Conservation (phyloP, 192 early-diverging fungal species). For the Coemansia sp. region DNA sequence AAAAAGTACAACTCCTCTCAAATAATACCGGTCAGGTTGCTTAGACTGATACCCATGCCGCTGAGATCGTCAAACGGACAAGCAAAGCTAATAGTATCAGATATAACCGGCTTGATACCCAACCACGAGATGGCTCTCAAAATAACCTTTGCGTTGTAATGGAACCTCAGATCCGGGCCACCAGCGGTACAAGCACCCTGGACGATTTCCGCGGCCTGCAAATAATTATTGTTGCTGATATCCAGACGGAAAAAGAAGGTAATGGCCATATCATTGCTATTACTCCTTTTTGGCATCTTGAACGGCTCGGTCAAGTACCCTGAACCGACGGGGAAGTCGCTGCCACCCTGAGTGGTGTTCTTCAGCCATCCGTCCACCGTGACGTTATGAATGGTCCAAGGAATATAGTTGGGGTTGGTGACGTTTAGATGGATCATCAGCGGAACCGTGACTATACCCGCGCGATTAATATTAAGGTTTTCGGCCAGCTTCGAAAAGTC, state of each 20-base stretch:
- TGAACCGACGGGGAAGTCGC: conserved; percentile 50
- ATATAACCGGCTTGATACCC: conserved; percentile 54
- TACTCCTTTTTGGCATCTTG: conserved; percentile 46
- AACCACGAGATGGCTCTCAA: conserved; percentile 54
- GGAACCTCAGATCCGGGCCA: conserved; percentile 39
- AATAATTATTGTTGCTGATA: conserved; percentile 40
- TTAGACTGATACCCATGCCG: conserved; percentile 48
- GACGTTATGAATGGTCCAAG: conserved; percentile 58
- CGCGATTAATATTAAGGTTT: conserved; percentile 36
- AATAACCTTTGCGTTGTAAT: conserved; percentile 53
- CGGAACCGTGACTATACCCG: conserved; percentile 52
- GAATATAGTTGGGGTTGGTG: conserved; percentile 58
- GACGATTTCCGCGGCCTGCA: conserved; percentile 35
- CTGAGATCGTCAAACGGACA: conserved; percentile 50
- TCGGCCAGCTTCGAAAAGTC: conserved; percentile 27
- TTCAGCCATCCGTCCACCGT: conserved; percentile 49
- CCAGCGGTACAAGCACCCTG: conserved; percentile 39
- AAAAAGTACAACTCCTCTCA: neutral
- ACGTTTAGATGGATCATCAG: conserved; percentile 54
- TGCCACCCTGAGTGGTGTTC: conserved; percentile 21
- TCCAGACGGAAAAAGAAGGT: conserved; percentile 51
- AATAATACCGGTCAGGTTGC: conserved; percentile 40
- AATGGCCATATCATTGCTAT: conserved; percentile 45
- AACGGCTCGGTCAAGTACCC: conserved; percentile 47
- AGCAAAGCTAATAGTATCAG: conserved; percentile 43